Base-by-base conservation (phyloP, 2,329 filamentous ascomycete genomes). In the Plectosphaerella plurivora region DNA sequence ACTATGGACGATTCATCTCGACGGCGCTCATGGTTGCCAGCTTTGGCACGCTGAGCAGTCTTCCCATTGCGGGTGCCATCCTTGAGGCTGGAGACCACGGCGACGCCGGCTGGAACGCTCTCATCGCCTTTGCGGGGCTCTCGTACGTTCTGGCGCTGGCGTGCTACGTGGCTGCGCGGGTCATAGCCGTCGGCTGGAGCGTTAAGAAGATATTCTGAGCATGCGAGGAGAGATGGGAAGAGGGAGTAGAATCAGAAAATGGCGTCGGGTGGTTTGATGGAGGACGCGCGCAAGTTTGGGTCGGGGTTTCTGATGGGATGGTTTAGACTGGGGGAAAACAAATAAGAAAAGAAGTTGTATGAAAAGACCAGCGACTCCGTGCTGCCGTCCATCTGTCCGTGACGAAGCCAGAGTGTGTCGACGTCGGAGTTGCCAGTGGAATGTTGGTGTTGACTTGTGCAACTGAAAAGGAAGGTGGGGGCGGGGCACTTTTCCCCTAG, bases 21-120 rank as follows among this genome's bases (percentile, higher is more conserved):
- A 91, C 87, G 0, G 86, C 86, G 51, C 91, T 91, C 65, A 91
- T 88, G 51, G 75, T 92, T 41, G 89, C 89, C 18, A 87, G 84
- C 56, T 87, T 93, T 59, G 88, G 87, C 55, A 86, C 76, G 1
- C 64, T 78, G 4, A 75, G 68, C 51, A 77, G 74, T 49, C 61
- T 76, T 1, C 68, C 77, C 24, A 70, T 78, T 12, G 75, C 70
- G 0, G 75, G 75, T 4, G 70, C 55, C 60, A 15, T 55, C 65
- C 45, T 61, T 6, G 50, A 52, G 36, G 42, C 48, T 14, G 53
- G 46, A 22, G 7, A 42, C 16, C 24, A 39, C 24, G 24, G 47
- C 6, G 54, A 52, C 18, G 48, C 52, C 36, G 51, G 53, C 18
- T 58, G 53, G 55, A 41, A 51, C 4, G 51, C 53, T 4, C 20